These are phyloP conservation scores for Linnemannia hyalina DNA, from an alignment of 192 early-diverging fungal genomes.

Conservation along the genomic window DNA sequence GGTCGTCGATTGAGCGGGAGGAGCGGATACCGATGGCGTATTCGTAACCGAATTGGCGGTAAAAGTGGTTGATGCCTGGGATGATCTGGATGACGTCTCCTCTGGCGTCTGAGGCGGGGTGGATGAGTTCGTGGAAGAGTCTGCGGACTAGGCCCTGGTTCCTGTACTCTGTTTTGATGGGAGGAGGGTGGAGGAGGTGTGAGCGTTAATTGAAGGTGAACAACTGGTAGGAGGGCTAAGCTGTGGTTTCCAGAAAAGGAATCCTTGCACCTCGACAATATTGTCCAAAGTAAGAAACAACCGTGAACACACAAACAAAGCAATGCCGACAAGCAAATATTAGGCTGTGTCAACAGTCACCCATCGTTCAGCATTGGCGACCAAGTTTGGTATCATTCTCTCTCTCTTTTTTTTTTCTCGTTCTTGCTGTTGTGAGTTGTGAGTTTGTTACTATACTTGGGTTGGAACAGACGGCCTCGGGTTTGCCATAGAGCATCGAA, in stretches of 20 bases:
- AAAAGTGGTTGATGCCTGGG: conserved; percentile 38
- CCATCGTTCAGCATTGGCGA: no score
- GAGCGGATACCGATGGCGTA: conserved; percentile 11
- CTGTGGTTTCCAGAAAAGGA: conserved; percentile 5
- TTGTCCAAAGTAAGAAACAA: no score
- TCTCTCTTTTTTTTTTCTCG: not conserved
- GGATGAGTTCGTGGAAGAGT: conserved; percentile 26
- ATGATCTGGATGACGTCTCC: conserved; percentile 41
- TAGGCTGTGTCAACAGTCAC: not conserved
- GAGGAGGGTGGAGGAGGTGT: not conserved
- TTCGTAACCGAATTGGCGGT: conserved; percentile 53
- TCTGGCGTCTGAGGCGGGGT: conserved; percentile 22
- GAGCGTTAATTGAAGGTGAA: not conserved
- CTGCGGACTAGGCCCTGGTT: conserved; percentile 24
- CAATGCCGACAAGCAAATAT: no score
- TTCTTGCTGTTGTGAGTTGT: not conserved
- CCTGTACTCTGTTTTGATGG: conserved; percentile 21
- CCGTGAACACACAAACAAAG: no score
- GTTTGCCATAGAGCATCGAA: conserved; percentile 7
- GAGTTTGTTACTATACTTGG: conserved; percentile 12
- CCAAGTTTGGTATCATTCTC: not conserved
- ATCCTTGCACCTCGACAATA: not conserved
- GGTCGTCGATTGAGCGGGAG: not conserved
- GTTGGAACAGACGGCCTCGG: conserved; percentile 24
- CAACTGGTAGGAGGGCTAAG: no score